These are phyloP conservation scores for Naganishia friedmannii DNA, from an alignment of 768 basidiomycete species.

Conservation along the genomic window DNA sequence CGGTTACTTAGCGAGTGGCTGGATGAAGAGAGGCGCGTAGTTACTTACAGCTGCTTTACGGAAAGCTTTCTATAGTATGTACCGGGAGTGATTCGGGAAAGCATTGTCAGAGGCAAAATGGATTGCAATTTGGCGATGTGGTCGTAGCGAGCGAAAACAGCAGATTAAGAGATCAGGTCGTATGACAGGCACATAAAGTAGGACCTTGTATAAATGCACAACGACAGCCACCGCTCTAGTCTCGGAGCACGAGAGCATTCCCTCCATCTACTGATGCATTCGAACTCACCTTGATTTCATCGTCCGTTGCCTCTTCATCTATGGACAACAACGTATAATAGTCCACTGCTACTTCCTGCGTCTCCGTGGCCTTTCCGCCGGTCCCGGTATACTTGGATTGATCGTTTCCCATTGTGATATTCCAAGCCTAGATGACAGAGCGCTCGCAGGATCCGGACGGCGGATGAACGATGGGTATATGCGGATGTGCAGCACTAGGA, in stretches of 20 bases:
- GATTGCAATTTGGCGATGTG: not conserved
- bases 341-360: conserved; percentile 52
- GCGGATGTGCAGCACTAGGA: too few relatives aligned
- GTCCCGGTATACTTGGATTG: conserved; percentile 22
- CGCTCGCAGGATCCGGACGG: too few relatives aligned
- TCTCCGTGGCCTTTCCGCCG: not conserved
- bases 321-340: conserved; percentile 81
- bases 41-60: conserved; percentile 77
- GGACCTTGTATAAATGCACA: not conserved
- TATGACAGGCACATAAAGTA: not conserved
- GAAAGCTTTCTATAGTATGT: conserved; percentile 65
- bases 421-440: not conserved
- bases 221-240: too few relatives aligned
- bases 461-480: too few relatives aligned
- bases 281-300: conserved; percentile 76
- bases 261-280: not conserved
- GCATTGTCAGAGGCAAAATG: not conserved
- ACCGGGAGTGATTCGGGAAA: not conserved
- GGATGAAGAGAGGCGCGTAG: conserved; percentile 18
- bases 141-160: not conserved
- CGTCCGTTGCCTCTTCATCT: conserved; percentile 73
- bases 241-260: too few relatives aligned
- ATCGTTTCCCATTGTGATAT: conserved; percentile 13
- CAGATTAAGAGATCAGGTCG: not conserved
- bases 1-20: conserved; percentile 29